Base-by-base conservation (phyloP, 495 filamentous ascomycete species). In the Sporormia fimetaria region DNA sequence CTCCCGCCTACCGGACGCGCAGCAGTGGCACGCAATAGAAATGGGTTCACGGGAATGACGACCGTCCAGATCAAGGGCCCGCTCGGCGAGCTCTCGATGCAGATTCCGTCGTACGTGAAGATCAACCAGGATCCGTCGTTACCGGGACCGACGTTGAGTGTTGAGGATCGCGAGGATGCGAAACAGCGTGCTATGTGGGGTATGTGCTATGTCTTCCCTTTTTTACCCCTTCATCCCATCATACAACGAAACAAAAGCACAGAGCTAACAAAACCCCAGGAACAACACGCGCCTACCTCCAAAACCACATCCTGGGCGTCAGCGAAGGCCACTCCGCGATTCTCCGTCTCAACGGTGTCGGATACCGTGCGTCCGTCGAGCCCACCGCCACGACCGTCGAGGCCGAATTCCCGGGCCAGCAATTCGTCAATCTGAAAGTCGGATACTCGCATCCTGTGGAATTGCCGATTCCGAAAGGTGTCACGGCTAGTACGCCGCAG, bases 151-250 rank as follows among this genome's bases (percentile, higher is more conserved):
- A 70, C 63, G 6, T 57, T 98, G 36, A 75, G 67, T 22, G 68
- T 95, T 10, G 49, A 75, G 44, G 72, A 95, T 61, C 53, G 59
- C 7, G 52, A 68, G 4, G 48, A 74, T 17, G 73, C 78, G 54
- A 70, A 81, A 36, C 90, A 98, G 64, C 75, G 83, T 57, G 88
- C 81, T 61, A 96, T 96, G 88, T 98, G 90, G 90, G 90, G 90
- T 93, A 69, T 35, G 83, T n/a, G n/a, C n/a, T n/a, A n/a, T n/a
- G n/a, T n/a, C n/a, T n/a, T 18, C 21, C 14, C 11, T 12, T 36
- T 4, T 29, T 3, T 11, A 26, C n/a, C 25, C 31, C 0, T 3
- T n/a, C 25, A 4, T 1, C 8, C n/a, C 5, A 22, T 5, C n/a
- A 22, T 3, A 26, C 3, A 1, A 9, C 23, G 25, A 34, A 38